Evolutionary conservation across 1,284 basidiomycete species (phyloP), one percentile per base, ranked within the genome.

Genomic region (Austroboletus olivaceoglutinosus): DNA sequence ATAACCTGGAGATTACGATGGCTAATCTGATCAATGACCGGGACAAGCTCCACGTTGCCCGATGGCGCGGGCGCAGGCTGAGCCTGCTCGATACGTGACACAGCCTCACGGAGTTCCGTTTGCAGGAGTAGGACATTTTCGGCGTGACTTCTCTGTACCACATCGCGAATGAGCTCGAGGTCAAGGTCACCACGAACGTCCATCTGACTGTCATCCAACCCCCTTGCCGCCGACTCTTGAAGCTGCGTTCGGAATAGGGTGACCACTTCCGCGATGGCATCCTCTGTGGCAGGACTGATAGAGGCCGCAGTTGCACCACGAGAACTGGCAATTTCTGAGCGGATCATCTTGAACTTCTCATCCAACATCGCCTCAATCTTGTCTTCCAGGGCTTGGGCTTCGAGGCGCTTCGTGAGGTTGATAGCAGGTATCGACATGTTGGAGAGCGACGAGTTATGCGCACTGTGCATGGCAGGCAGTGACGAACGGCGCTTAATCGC

Each of bases 181-280:
- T 91, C 88, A 23, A 89, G 70, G 56, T 90, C 88, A 25, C 85
- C 86, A 21, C 81, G 79, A 25, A 83, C 86, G 62, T 89, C 85
- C 70, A 80, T 72, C 58, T 80, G 80, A 53, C 77, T 80, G 44
- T 86, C 83, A n/a, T 86, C 83, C 52, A 84, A 60, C 18, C 77
- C 75, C 30, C 76, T 73, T 8, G 73, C 70, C 1, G 82, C 81
- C 4, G 81, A 81, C 27, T 85, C 82, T 48, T 81, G 80, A 11
- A 89, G 69, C 56, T 88, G 85, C 12, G 78, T 71, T 5, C 83
- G 76, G 74, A 89, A 85, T 51, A 87, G 70, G 3, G 81, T 72
- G 34, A 88, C 73, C 2, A 88, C 77, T 54, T 89, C 87, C 0
- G 74, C 70, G 51, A 90, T 80, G 70, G 80, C 79, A 9, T 77